phyloP scores from a whole-genome alignment of 1,284 basidiomycete genomes.

The Ceratobasidium sp. region DNA sequence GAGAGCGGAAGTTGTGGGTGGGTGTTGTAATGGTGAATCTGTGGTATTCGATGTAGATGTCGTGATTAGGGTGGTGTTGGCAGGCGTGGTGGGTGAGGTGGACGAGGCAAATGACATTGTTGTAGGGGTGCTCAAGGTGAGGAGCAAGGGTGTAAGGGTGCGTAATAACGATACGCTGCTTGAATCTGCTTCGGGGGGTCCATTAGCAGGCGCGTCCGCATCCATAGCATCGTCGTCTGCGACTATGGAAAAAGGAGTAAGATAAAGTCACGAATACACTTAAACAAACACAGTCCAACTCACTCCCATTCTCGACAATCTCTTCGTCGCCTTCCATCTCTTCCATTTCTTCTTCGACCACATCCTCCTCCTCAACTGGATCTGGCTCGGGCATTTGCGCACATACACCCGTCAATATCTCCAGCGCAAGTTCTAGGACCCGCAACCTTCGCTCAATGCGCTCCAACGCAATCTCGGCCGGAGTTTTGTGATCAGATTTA shows the following conservation, averaged over 20 bases:
- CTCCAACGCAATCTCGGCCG: conserved; percentile 77
- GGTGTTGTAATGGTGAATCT: conserved; percentile 73
- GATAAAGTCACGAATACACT: background rate
- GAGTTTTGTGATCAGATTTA: conserved; percentile 79
- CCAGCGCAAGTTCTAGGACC: conserved; percentile 83
- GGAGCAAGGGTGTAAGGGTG: conserved; percentile 60
- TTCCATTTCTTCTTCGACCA: conserved; percentile 56
- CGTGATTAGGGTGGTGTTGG: conserved; percentile 71
- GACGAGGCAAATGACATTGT: conserved; percentile 58
- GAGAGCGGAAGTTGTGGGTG: conserved; percentile 87
- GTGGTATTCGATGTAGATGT: conserved; percentile 76
- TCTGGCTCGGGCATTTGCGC: conserved; percentile 87
- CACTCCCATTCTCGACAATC: conserved; percentile 22
- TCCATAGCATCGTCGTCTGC: conserved; percentile 59
- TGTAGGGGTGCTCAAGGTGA: conserved; percentile 33
- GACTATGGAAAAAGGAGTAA: conserved; percentile 46
- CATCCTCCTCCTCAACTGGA: conserved; percentile 59
- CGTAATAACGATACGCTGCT: conserved; percentile 58
- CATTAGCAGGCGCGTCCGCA: conserved; percentile 54
- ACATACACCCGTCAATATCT: conserved; percentile 88
- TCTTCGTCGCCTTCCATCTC: conserved; percentile 45
- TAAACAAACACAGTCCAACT: background rate
- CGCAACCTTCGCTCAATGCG: conserved; percentile 79
- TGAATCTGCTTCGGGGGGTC: conserved; percentile 51
- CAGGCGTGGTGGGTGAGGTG: conserved; percentile 68